These are phyloP conservation scores for Sarocladium oryzae DNA, from an alignment of 2,329 filamentous ascomycete species.

Conservation along the genomic window DNA sequence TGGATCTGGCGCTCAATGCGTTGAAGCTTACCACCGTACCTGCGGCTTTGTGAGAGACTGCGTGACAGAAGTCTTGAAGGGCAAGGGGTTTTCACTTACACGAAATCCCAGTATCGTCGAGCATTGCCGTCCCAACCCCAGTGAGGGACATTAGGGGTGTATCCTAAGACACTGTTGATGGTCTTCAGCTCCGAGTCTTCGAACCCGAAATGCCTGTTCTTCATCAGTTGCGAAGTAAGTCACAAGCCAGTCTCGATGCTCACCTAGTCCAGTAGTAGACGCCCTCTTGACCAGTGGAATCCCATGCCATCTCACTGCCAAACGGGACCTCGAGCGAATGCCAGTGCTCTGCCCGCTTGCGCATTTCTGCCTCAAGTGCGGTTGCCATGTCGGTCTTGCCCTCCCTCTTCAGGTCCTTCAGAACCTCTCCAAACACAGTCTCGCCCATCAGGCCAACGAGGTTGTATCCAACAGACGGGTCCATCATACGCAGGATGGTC, in stretches of 20 bases:
- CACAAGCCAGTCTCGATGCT: slow-evolving; percentile 7
- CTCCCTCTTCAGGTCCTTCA: slow-evolving; percentile 44
- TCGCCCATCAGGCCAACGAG: slow-evolving; percentile 52
- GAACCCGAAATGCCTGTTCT: slow-evolving; percentile 40
- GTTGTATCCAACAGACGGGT: slow-evolving; percentile 35
- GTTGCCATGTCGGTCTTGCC: slow-evolving; percentile 30
- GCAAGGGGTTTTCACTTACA: no score
- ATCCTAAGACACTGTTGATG: slow-evolving; percentile 47
- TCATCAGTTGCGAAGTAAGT: background rate
- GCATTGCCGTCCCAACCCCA: slow-evolving; percentile 60
- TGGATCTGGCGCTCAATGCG: slow-evolving; percentile 42
- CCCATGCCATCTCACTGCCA: slow-evolving; percentile 57
- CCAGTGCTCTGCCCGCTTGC: slow-evolving; percentile 42
- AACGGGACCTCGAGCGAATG: slow-evolving; percentile 44
- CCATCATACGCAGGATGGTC: slow-evolving; percentile 36
- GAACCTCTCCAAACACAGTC: slow-evolving; percentile 47
- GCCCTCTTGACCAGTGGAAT: slow-evolving; percentile 55
- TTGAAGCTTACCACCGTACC: slow-evolving; percentile 35
- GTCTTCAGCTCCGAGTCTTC: slow-evolving; percentile 39
- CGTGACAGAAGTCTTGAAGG: no score
- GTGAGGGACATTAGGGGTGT: slow-evolving; percentile 50
- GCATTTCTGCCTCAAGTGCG: slow-evolving; percentile 39
- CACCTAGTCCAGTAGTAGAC: slow-evolving; percentile 52
- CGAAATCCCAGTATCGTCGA: slow-evolving; percentile 54
- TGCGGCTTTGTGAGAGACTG: no score